Conservation (phyloP, 352 stramenopile genomes). For the Paralagenidium karlingii region DNA sequence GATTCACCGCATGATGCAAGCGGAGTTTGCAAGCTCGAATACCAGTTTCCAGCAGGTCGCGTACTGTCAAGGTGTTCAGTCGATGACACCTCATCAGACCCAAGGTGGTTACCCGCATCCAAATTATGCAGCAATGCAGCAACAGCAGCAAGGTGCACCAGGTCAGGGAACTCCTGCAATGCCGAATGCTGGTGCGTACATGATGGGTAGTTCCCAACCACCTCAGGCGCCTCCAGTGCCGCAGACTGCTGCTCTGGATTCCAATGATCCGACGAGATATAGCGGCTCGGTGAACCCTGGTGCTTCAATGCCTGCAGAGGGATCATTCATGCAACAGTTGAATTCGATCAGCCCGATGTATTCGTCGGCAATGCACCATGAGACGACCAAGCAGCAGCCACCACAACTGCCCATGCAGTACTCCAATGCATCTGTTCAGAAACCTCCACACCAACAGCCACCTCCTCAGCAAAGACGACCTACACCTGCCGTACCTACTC, state of each 20-base stretch:
- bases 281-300: conserved; percentile 1
- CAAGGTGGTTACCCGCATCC: no score
- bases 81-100: no score
- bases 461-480: conserved; percentile 2
- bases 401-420: conserved; percentile 2
- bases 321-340: conserved; percentile 26
- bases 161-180: background rate
- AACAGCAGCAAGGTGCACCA: no score
- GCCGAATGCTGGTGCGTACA: background rate
- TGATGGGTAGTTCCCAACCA: conserved; percentile 1
- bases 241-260: background rate
- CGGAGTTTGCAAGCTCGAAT: conserved; percentile 7
- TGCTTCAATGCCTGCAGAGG: no score
- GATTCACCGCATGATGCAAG: conserved; percentile 48
- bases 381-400: conserved; percentile 8
- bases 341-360: conserved; percentile 10
- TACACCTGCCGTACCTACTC: conserved; percentile 2
- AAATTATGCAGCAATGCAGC: no score
- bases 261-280: background rate
- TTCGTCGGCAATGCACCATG: no score
- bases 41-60: background rate
- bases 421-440: conserved; percentile 2
- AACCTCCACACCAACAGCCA: background rate
- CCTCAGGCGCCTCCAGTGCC: background rate
- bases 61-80: no score